Conservation (phyloP, 2,329 filamentous ascomycete genomes). For the Beauveria sp. region DNA sequence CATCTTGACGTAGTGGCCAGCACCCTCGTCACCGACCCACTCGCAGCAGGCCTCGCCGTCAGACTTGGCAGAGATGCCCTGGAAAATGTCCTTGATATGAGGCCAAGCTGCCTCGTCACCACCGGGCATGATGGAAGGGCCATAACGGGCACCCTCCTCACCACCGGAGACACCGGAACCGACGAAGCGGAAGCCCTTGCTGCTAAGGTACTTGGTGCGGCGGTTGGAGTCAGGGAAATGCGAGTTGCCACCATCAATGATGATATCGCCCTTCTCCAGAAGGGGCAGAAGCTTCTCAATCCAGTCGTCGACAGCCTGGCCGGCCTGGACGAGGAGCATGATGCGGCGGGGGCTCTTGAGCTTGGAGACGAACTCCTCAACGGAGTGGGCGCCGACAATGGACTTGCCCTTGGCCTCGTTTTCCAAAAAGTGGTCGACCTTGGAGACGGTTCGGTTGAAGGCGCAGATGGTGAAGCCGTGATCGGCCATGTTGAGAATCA, state of each 20-base stretch:
- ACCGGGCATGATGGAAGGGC: constrained; percentile 97
- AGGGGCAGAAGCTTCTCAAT: constrained; percentile 88
- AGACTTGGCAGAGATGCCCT: constrained; percentile 95
- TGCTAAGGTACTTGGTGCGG: constrained; percentile 76
- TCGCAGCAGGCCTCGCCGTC: constrained; percentile 97
- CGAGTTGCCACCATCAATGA: constrained; percentile 95
- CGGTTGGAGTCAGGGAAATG: constrained; percentile 96
- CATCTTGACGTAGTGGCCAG: constrained; percentile 99
- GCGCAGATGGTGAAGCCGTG: constrained; percentile 94
- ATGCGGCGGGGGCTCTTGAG: constrained; percentile 94
- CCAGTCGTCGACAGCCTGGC: constrained; percentile 96
- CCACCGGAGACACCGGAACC: constrained; percentile 96
- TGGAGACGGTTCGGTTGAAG: constrained; percentile 97
- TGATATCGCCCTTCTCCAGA: constrained; percentile 84
- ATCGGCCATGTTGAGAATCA: constrained; percentile 85
- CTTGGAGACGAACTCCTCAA: constrained; percentile 92
- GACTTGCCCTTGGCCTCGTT: constrained; percentile 95
- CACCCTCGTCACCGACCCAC: constrained; percentile 99
- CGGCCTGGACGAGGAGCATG: constrained; percentile 99
- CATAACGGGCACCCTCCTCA: constrained; percentile 97
- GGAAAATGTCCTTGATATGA: constrained; percentile 98
- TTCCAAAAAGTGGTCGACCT: constrained; percentile 89
- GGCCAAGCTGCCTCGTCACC: constrained; percentile 98
- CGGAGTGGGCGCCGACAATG: constrained; percentile 85
- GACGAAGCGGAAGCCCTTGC: constrained; percentile 91